These are phyloP conservation scores for Sanguinoderma infundibulare DNA, from an alignment of 1,284 basidiomycete species.

Conservation along the genomic window DNA sequence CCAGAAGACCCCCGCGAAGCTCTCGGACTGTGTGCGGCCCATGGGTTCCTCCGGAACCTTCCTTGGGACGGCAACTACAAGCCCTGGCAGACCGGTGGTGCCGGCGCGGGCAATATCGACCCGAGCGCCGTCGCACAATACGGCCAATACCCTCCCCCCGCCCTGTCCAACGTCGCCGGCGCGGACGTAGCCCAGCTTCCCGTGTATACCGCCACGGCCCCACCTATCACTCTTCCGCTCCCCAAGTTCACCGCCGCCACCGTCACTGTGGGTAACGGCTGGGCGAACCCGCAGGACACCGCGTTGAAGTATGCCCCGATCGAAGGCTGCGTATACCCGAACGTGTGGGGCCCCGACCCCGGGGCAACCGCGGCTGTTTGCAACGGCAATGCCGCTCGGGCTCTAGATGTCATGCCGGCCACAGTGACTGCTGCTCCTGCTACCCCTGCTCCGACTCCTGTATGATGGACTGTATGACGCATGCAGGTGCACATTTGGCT, in stretches of 20 bases:
- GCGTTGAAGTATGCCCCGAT: constrained; percentile 55
- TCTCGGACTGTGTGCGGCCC: constrained; percentile 61
- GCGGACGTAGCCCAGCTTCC: constrained; percentile 54
- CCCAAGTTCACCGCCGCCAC: constrained; percentile 60
- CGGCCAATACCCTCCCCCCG: constrained; percentile 58
- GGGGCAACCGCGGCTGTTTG: constrained; percentile 30
- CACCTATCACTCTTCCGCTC: constrained; percentile 57
- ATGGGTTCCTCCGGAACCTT: constrained; percentile 47
- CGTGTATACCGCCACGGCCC: constrained; percentile 71
- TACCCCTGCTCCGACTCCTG: constrained; percentile 7
- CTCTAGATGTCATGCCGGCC: neutral
- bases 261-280: constrained; percentile 63
- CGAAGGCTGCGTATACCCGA: constrained; percentile 63
- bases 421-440: constrained; percentile 10
- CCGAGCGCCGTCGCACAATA: constrained; percentile 51
- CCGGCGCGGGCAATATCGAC: constrained; percentile 63
- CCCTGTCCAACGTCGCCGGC: constrained; percentile 48
- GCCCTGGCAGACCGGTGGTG: constrained; percentile 78
- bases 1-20: constrained; percentile 74
- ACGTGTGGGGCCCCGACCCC: constrained; percentile 56
- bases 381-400: constrained; percentile 15
- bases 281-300: constrained; percentile 68
- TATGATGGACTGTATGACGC: too few species aligned
- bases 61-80: constrained; percentile 62
- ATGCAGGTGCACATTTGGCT: too few species aligned